Conservation (phyloP, 2,329 filamentous ascomycete species). For the Ilyonectria robusta region DNA sequence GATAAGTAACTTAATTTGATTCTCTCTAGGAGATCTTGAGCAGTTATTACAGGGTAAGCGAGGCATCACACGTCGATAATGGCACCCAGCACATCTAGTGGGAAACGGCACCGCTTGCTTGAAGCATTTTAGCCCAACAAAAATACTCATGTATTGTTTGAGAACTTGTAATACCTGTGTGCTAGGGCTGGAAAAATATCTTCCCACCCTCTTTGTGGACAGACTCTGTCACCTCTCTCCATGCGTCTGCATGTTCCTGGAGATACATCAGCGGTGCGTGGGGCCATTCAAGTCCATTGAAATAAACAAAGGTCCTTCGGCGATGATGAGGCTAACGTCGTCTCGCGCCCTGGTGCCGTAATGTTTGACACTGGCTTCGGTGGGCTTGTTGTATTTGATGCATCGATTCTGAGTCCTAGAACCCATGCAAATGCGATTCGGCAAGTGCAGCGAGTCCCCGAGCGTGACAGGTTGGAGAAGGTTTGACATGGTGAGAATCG, state of each 20-base stretch:
- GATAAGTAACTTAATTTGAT: too few relatives aligned
- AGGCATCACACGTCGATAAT: background rate
- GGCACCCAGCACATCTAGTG: background rate
- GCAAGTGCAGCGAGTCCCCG: background rate
- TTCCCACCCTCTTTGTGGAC: background rate
- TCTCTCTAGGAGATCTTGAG: too few relatives aligned
- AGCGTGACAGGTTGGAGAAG: conserved; percentile 21
- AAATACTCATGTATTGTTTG: too few relatives aligned
- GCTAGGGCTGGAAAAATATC: conserved; percentile 32
- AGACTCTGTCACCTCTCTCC: background rate
- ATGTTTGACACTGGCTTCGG: conserved; percentile 9
- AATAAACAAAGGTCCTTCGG: conserved; percentile 19
- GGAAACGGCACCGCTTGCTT: background rate
- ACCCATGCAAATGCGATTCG: conserved; percentile 30
- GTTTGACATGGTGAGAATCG: conserved; percentile 10
- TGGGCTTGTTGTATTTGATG: conserved; percentile 18
- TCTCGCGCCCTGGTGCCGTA: conserved; percentile 19
- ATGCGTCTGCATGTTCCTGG: conserved; percentile 1
- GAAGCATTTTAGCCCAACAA: background rate
- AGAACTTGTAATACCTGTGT: conserved; percentile 6
- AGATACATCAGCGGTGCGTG: conserved; percentile 6
- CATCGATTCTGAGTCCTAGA: conserved; percentile 34
- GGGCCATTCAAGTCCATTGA: conserved; percentile 23
- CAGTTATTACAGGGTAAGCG: too few relatives aligned
- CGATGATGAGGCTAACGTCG: conserved; percentile 11